Conservation (phyloP, 441 rosid genomes). For the Gossypium laxum region DNA sequence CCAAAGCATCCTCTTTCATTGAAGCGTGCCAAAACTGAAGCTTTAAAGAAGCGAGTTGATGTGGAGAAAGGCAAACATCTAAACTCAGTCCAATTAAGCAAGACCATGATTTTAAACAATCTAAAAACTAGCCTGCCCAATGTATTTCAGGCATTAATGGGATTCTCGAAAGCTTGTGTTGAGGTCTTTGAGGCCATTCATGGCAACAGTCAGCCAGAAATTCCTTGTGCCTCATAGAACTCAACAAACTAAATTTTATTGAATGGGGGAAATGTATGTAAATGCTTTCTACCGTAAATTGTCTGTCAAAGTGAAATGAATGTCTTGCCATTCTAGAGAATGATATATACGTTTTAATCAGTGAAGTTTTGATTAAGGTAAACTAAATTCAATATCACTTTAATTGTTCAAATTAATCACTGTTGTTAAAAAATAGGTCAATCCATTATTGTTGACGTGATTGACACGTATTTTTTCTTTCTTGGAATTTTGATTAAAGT, state of each 20-base stretch:
- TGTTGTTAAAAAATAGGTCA: too few relatives aligned
- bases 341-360: background rate
- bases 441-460: too few relatives aligned
- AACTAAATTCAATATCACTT: too few relatives aligned
- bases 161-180: slow-evolving; percentile 48
- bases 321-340: background rate
- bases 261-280: background rate
- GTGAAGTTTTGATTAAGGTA: background rate
- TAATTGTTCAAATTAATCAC: too few relatives aligned
- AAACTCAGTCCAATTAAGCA: slow-evolving; percentile 42
- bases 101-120: slow-evolving; percentile 53
- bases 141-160: slow-evolving; percentile 60
- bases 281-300: background rate
- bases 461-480: too few relatives aligned
- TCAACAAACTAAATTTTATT: slow-evolving; percentile 13
- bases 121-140: slow-evolving; percentile 69
- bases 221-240: slow-evolving; percentile 26
- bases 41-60: slow-evolving; percentile 45
- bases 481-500: too few relatives aligned
- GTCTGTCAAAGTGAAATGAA: background rate
- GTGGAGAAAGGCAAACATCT: slow-evolving; percentile 45
- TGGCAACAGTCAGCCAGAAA: slow-evolving; percentile 21
- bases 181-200: slow-evolving; percentile 49
- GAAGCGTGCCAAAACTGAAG: slow-evolving; percentile 56
- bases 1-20: slow-evolving; percentile 63